phyloP scores from a whole-genome alignment of 2,329 filamentous ascomycete species.

The Neofusicoccum kwambonambiense region DNA sequence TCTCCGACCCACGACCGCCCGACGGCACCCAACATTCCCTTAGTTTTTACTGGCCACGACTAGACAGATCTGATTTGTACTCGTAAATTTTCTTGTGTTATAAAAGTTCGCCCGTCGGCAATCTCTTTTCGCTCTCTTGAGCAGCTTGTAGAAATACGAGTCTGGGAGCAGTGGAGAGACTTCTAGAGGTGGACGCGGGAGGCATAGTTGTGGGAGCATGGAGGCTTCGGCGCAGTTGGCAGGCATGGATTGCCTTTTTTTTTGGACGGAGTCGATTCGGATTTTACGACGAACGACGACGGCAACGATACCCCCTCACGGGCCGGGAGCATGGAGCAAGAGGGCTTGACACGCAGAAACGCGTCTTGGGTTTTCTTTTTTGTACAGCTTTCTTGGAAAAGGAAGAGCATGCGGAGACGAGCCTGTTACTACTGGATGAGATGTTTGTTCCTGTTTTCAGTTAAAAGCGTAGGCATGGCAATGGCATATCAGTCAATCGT shows the following conservation, averaged over 20 bases:
- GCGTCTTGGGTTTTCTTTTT: conserved; percentile 4
- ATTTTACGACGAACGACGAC: conserved; percentile 9
- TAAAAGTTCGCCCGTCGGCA: conserved; percentile 17
- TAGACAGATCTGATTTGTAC: conserved; percentile 9
- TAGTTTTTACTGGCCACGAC: conserved; percentile 13
- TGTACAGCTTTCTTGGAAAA: conserved; percentile 5
- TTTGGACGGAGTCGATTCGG: conserved; percentile 15
- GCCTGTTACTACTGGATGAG: conserved; percentile 15
- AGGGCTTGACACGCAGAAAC: conserved; percentile 16
- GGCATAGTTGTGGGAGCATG: not conserved
- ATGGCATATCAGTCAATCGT: conserved; percentile 11
- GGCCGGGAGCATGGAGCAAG: conserved; percentile 11
- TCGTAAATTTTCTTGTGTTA: conserved; percentile 9
- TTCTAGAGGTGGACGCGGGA: not conserved
- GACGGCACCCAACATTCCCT: conserved; percentile 11
- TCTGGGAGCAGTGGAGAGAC: not conserved
- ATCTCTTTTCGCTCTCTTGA: conserved; percentile 6
- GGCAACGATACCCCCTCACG: conserved; percentile 10
- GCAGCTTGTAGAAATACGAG: conserved; percentile 14
- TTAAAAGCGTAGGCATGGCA: conserved; percentile 8
- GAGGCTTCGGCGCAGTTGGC: conserved; percentile 10
- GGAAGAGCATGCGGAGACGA: conserved; percentile 13
- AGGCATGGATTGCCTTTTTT: conserved; percentile 3
- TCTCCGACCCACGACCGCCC: conserved; percentile 13
- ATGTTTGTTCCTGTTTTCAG: conserved; percentile 11